Percentiles rank a stretch among this genome's conserved stretches.
Evolutionary conservation across 768 basidiomycete species (phyloP).

Genomic region (Boletus edulis): DNA sequence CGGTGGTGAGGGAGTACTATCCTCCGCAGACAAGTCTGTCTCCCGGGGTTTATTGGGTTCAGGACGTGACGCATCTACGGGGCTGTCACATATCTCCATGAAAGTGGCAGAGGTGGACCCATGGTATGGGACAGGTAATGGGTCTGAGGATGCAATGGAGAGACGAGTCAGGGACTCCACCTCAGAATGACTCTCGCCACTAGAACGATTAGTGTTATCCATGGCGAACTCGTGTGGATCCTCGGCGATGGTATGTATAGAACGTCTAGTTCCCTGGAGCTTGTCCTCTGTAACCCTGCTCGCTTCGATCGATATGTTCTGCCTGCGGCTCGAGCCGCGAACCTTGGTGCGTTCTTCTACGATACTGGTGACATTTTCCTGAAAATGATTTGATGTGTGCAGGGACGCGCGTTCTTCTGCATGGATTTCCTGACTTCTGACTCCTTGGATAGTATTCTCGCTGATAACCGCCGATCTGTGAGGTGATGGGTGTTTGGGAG

Average conservation of each 20-base stretch:
- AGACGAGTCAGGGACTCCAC: conserved; percentile 23
- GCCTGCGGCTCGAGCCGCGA: conserved; percentile 8
- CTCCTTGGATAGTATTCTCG: conserved; percentile 11
- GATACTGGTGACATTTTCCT: conserved; percentile 11
- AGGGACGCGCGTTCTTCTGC: conserved; percentile 19
- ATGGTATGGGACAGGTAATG: conserved; percentile 47
- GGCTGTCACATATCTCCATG: conserved; percentile 34
- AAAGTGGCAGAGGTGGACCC: conserved; percentile 31
- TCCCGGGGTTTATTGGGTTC: conserved; percentile 16
- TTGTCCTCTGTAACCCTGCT: conserved; percentile 15
- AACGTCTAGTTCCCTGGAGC: conserved; percentile 23
- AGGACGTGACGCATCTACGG: conserved; percentile 18
- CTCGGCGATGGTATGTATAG: conserved; percentile 30
- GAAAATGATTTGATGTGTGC: conserved; percentile 8
- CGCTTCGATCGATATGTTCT: conserved; percentile 18
- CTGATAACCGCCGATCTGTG: conserved; percentile 8
- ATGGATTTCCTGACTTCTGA: conserved; percentile 10
- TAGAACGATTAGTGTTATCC: conserved; percentile 15
- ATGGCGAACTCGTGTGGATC: conserved; percentile 22
- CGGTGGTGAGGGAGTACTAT: conserved; percentile 26
- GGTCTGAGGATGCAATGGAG: conserved; percentile 40
- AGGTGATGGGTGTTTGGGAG: conserved; percentile 10
- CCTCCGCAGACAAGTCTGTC: conserved; percentile 13
- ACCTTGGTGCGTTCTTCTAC: conserved; percentile 14
- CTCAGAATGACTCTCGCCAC: conserved; percentile 20